Evolutionary conservation across 2,329 filamentous ascomycete genomes (phyloP).

Genomic region (Aspergillus intermedius): DNA sequence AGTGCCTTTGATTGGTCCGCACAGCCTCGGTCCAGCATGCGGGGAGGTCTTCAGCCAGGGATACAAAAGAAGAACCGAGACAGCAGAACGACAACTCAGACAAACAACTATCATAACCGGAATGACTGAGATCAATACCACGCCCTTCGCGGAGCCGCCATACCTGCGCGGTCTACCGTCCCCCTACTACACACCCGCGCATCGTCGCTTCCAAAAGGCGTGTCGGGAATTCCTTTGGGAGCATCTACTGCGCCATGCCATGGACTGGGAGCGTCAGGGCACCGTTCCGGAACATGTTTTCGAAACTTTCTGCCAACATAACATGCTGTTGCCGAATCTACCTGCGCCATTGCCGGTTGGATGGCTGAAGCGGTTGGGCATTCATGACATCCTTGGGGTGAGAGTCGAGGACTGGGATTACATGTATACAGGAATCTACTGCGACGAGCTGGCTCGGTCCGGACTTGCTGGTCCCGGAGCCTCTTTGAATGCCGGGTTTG

Average conservation of each 20-base stretch:
- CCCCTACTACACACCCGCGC: conserved; percentile 62
- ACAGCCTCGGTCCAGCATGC: background rate
- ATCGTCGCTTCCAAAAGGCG: conserved; percentile 60
- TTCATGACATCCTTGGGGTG: conserved; percentile 59
- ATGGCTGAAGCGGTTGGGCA: conserved; percentile 60
- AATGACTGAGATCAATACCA: conserved; percentile 11
- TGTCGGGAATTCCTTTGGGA: conserved; percentile 61
- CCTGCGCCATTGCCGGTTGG: conserved; percentile 62
- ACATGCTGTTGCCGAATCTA: conserved; percentile 65
- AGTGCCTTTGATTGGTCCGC: background rate
- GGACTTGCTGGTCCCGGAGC: conserved; percentile 59
- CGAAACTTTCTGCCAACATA: conserved; percentile 55
- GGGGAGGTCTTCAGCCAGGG: background rate
- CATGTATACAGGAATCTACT: conserved; percentile 63
- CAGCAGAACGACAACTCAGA: background rate
- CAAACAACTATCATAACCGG: background rate
- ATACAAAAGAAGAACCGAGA: background rate
- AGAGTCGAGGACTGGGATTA: conserved; percentile 70
- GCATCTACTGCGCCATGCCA: conserved; percentile 54
- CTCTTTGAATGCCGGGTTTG: conserved; percentile 64
- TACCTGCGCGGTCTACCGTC: conserved; percentile 65
- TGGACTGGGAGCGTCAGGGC: conserved; percentile 65
- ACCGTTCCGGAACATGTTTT: conserved; percentile 60
- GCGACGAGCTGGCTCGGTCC: conserved; percentile 62
- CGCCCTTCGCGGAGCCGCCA: conserved; percentile 68